Evolutionary conservation across 495 filamentous ascomycete species (phyloP).

Genomic region (Parachaetomium inaequale): DNA sequence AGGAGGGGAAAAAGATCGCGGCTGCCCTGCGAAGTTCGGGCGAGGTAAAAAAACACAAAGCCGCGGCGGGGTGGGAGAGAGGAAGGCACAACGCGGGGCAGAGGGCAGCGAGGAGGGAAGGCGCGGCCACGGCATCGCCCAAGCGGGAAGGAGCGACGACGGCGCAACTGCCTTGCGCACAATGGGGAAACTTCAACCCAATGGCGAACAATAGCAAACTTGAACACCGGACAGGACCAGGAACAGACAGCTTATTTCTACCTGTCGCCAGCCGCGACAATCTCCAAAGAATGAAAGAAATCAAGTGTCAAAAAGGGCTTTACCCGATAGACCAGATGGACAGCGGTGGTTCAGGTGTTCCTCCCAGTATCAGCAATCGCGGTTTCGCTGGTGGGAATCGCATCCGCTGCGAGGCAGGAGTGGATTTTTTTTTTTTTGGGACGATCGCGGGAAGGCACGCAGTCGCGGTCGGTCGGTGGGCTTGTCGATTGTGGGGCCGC

Average conservation of each 20-base stretch:
- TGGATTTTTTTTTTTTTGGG: neutral
- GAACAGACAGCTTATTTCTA: neutral
- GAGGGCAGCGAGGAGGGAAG: neutral
- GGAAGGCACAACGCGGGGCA: slow-evolving; percentile 5
- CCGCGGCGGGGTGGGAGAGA: neutral
- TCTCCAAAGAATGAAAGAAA: neutral
- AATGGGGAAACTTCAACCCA: slow-evolving; percentile 4
- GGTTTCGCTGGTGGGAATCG: neutral
- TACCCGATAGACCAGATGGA: slow-evolving; percentile 13
- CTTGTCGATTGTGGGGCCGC: slow-evolving; percentile 12
- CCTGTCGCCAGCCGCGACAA: slow-evolving; percentile 1
- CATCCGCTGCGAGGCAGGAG: neutral
- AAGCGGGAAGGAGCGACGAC: neutral
- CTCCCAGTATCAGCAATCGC: neutral
- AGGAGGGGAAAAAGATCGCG: neutral
- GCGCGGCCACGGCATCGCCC: neutral
- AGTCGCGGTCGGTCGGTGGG: slow-evolving; percentile 12
- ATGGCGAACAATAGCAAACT: neutral
- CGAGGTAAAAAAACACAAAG: neutral
- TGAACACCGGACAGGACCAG: neutral
- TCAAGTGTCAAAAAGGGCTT: slow-evolving; percentile 2
- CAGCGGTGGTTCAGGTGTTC: neutral
- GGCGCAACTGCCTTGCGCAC: neutral
- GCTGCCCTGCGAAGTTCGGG: neutral
- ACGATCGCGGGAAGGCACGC: neutral